phyloP scores from a whole-genome alignment of 352 stramenopile species.

The Pythium dissotocum region DNA sequence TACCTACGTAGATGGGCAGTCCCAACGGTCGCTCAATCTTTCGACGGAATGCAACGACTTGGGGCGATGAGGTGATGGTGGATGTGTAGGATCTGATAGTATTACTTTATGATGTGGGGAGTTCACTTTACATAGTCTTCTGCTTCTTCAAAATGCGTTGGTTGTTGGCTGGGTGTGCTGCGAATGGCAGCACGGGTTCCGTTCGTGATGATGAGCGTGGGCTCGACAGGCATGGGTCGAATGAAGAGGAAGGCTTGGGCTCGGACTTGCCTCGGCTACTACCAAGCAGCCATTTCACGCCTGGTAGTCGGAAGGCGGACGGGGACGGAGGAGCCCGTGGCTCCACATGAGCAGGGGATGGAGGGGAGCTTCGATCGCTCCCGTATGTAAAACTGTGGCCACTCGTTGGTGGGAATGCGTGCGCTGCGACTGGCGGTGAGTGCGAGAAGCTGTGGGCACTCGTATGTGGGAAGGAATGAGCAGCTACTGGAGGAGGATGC shows the following conservation, averaged over 20 bases:
- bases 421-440: background rate
- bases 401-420: background rate
- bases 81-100: background rate
- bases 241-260: background rate
- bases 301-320: constrained; percentile 7
- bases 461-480: background rate
- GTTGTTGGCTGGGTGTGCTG: background rate
- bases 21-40: background rate
- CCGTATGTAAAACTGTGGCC: background rate
- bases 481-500: background rate
- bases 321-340: background rate
- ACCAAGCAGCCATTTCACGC: constrained; percentile 21
- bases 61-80: background rate
- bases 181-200: background rate
- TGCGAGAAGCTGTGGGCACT: background rate
- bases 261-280: constrained; percentile 1
- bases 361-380: constrained; percentile 2
- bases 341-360: background rate
- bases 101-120: background rate
- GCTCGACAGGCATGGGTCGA: background rate
- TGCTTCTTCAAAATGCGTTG: constrained; percentile 30
- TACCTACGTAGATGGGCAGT: background rate
- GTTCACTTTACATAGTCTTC: constrained; percentile 30
- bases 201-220: no score
- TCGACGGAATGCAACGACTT: background rate